These are phyloP conservation scores for Ophiostoma montium DNA, from an alignment of 2,329 filamentous ascomycete genomes.

Conservation along the genomic window DNA sequence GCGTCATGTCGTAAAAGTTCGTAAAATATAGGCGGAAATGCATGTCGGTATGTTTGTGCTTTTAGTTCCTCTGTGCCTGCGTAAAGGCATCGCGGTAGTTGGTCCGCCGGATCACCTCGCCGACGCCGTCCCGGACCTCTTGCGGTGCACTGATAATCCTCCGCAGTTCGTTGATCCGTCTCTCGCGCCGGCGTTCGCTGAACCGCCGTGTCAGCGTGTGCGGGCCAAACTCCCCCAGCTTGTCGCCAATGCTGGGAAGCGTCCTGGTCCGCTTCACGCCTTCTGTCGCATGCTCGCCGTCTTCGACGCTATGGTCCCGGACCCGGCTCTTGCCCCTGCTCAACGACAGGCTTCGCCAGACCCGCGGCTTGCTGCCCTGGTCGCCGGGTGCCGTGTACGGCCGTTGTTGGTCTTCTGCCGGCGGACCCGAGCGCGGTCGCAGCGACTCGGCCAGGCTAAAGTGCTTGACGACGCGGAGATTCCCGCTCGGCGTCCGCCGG, in stretches of 20 bases:
- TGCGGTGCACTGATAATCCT: conserved; percentile 45
- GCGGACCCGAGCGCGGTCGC: conserved; percentile 13
- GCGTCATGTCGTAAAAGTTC: not conserved
- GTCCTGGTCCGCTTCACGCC: conserved; percentile 7
- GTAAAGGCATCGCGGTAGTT: conserved; percentile 23
- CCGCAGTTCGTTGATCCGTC: conserved; percentile 42
- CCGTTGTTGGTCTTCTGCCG: conserved; percentile 14
- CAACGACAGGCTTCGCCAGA: conserved; percentile 6
- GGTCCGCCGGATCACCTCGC: conserved; percentile 37
- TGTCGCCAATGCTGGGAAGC: conserved; percentile 28
- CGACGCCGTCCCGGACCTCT: conserved; percentile 44
- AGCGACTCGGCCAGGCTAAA: conserved; percentile 34
- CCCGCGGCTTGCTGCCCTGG: conserved; percentile 12
- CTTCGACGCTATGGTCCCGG: not conserved
- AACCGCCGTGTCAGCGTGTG: conserved; percentile 39
- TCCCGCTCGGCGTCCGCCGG: conserved; percentile 43
- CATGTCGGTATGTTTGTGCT: not conserved
- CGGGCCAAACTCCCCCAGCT: conserved; percentile 33
- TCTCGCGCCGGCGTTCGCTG: conserved; percentile 44
- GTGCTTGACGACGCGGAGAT: conserved; percentile 42
- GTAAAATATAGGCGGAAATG: not conserved
- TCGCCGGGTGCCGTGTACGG: conserved; percentile 24
- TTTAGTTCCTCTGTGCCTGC: conserved; percentile 9
- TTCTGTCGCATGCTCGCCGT: not conserved
- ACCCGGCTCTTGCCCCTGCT: not conserved